Evolutionary conservation across 2,329 filamentous ascomycete species (phyloP).

Genomic region (Fusarium pininemorale): DNA sequence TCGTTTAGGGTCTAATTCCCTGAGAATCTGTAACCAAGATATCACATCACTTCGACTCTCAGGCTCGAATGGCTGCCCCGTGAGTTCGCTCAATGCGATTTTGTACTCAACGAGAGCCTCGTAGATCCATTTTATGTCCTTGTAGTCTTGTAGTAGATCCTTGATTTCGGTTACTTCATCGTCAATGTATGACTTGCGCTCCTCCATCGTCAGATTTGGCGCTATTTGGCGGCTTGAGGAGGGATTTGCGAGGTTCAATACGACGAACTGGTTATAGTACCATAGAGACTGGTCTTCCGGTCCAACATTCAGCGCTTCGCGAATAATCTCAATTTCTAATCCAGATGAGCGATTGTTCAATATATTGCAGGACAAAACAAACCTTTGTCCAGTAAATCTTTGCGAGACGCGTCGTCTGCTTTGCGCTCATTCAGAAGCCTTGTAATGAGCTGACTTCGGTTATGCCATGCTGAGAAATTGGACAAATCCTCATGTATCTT

Average conservation of each 20-base stretch:
- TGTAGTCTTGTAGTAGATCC: constrained; percentile 69
- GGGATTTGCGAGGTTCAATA: constrained; percentile 71
- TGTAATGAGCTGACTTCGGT: constrained; percentile 84
- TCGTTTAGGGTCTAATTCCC: constrained; percentile 77
- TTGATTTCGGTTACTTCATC: constrained; percentile 79
- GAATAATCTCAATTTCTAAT: constrained; percentile 77
- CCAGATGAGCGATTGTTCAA: constrained; percentile 1
- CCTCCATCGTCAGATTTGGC: constrained; percentile 66
- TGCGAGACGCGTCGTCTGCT: constrained; percentile 70
- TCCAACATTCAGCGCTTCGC: constrained; percentile 83
- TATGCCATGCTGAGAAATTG: constrained; percentile 98
- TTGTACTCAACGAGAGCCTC: constrained; percentile 84
- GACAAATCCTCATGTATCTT: constrained; percentile 88
- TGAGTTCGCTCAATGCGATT: constrained; percentile 64
- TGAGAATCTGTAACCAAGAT: constrained; percentile 71
- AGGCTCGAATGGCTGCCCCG: constrained; percentile 51
- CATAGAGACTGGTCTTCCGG: constrained; percentile 95
- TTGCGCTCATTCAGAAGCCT: constrained; percentile 75
- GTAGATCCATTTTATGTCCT: constrained; percentile 82
- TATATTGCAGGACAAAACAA: constrained; percentile 18
- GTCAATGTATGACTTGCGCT: constrained; percentile 72
- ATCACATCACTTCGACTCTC: constrained; percentile 58
- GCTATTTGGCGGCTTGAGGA: constrained; percentile 67
- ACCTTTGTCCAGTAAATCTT: constrained; percentile 77
- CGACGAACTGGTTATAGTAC: constrained; percentile 94